phyloP scores from a whole-genome alignment of 225 moss, liverwort and hornwort genomes.

The Straminergon stramineum region DNA sequence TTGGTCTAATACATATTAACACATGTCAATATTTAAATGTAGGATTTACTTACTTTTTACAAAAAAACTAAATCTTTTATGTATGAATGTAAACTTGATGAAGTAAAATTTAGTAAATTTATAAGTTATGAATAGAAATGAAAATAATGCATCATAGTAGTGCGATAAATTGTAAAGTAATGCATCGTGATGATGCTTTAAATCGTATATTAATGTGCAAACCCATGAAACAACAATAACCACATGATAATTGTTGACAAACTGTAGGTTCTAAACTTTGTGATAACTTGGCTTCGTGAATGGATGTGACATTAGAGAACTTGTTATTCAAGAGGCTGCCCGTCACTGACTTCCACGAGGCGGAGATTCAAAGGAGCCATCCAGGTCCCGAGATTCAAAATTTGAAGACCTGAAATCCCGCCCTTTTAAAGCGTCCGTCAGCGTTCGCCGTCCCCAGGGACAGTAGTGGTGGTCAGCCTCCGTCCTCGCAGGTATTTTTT shows the following conservation, averaged over 20 bases:
- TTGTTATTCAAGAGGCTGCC: background rate
- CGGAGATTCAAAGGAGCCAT: background rate
- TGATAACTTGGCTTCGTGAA: too few species aligned
- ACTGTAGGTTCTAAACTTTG: too few species aligned
- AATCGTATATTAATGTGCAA: too few species aligned
- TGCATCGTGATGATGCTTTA: too few species aligned
- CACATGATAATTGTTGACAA: too few species aligned
- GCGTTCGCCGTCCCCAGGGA: too few species aligned
- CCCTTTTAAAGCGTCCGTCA: slow-evolving; percentile 3
- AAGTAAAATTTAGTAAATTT: background rate
- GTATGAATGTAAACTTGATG: background rate
- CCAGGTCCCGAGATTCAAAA: background rate
- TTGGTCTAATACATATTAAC: background rate
- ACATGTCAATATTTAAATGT: background rate
- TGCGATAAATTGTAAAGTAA: too few species aligned
- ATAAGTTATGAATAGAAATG: background rate
- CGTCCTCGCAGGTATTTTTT: background rate
- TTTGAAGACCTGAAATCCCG: background rate
- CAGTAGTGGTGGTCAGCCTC: background rate
- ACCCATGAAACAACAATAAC: too few species aligned
- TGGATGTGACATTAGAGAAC: background rate
- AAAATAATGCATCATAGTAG: too few species aligned
- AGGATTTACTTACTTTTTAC: background rate
- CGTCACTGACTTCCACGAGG: too few species aligned
- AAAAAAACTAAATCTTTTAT: background rate